Base-by-base conservation (phyloP, 2,329 filamentous ascomycete species). In the Colletotrichum sp. region DNA sequence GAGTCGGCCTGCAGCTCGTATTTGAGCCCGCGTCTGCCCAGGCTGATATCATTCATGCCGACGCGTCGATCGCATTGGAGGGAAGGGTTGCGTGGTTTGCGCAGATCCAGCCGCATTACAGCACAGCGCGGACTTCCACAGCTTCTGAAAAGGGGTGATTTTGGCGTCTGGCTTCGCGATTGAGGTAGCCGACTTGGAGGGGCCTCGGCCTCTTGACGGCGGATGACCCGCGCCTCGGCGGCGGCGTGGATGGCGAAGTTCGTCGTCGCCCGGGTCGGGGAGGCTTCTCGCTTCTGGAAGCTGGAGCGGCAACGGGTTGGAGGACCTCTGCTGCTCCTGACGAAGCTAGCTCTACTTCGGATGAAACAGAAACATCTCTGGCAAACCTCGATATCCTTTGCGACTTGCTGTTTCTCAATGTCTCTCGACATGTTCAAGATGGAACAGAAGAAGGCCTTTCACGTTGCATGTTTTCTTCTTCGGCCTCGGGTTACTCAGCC, bases 1-100 rank as follows among this genome's bases (percentile, higher is more conserved):
- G 39, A 43, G 39, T 43, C 39, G 39, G 39, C 39, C 6, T 74
- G 72, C 72, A 60, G 60, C 72, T 74, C 72, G 72, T 74, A 74
- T 74, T 71, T 57, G 18, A 24, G 24, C 26, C 9, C n/a, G 48
- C n/a, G 43, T 57, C 65, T 55, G 65, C 39, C 36, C 32, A 66
- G 65, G 15, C 30, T 36, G 65, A 34, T 28, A 18, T 67, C 65
- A 67, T 34, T 48, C 9, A 60, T 12, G 21, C 57, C 67, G 69
- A 26, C 48, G 65, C 65, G 65, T 36, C 65, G 65, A 52, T 71
- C 52, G 63, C 72, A 65, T 67, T 67, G 64, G 64, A 43, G 9
- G 39, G 39, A 43, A 6, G 39, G 39, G 18, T 43, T 43, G 39
- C 18, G 39, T 43, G 39, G 39, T 43, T 43, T 43, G 39, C 18